Percentiles rank a stretch among this genome's conserved stretches.
Conservation (phyloP, 2,329 filamentous ascomycete species). For the Apiospora koreana region DNA sequence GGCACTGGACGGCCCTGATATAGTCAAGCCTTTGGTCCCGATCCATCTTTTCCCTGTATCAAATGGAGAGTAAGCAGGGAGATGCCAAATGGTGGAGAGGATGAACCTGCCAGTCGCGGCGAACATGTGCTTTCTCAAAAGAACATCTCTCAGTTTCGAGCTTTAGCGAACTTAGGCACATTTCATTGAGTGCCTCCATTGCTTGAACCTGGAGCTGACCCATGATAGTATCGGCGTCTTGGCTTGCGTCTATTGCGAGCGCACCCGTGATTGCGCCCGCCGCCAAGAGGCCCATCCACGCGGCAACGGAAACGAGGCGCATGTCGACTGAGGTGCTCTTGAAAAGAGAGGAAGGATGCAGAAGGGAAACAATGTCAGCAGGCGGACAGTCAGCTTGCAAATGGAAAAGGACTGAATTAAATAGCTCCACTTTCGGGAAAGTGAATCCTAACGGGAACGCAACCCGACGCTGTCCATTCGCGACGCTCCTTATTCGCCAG, state of each 20-base stretch:
- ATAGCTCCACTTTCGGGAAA: too few species aligned
- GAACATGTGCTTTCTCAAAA: neutral
- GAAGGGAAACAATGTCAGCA: too few species aligned
- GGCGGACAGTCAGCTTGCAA: too few species aligned
- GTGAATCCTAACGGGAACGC: too few species aligned
- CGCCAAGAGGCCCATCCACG: neutral
- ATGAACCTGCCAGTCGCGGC: neutral
- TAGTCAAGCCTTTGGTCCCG: slow-evolving; percentile 14
- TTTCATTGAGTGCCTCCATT: neutral
- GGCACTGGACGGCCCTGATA: neutral
- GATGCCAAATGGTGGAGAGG: neutral
- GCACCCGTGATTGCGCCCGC: neutral
- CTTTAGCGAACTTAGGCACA: neutral
- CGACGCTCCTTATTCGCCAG: too few species aligned
- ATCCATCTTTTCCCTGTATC: slow-evolving; percentile 30
- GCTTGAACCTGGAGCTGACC: neutral
- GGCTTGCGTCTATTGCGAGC: neutral
- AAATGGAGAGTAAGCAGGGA: neutral
- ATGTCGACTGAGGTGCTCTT: neutral
- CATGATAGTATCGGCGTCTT: neutral
- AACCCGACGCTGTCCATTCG: too few species aligned
- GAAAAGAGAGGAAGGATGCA: too few species aligned
- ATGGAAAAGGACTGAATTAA: too few species aligned
- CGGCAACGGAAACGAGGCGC: neutral
- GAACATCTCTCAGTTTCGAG: neutral